Percentiles rank a stretch among this genome's conserved stretches.
phyloP scores from a whole-genome alignment of 495 filamentous ascomycete genomes.

The Podospora conica region DNA sequence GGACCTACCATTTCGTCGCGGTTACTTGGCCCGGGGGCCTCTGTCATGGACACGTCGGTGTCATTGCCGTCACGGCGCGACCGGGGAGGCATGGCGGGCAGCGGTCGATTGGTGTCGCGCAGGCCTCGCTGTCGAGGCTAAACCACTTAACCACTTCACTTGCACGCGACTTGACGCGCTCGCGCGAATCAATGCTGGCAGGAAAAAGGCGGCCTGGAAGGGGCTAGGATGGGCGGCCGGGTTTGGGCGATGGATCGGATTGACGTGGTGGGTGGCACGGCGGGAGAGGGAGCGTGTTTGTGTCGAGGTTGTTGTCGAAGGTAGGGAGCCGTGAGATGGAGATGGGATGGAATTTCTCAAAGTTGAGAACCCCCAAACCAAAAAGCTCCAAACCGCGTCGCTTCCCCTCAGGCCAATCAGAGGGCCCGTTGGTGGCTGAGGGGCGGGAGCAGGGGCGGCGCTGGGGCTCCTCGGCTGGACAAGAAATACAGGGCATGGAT shows the following conservation, averaged over 20 bases:
- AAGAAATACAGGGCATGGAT: not conserved
- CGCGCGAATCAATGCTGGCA: conserved; percentile 1
- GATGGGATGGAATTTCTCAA: conserved; percentile 27
- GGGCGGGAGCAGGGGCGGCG: not conserved
- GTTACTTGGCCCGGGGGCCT: conserved; percentile 48
- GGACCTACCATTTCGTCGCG: conserved; percentile 45
- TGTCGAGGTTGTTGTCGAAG: conserved; percentile 23
- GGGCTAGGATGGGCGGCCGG: not conserved
- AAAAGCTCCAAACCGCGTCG: conserved; percentile 31
- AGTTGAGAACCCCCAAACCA: conserved; percentile 28
- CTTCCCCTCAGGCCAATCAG: conserved; percentile 25
- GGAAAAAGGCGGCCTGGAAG: not conserved
- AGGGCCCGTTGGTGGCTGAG: conserved; percentile 11
- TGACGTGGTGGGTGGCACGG: conserved; percentile 22
- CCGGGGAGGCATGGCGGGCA: conserved; percentile 53
- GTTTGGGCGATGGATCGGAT: conserved; percentile 20
- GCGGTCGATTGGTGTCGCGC: not conserved
- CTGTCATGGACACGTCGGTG: conserved; percentile 52
- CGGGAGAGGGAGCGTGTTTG: conserved; percentile 2
- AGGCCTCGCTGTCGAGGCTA: conserved; percentile 5
- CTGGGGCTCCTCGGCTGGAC: not conserved
- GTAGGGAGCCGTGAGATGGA: conserved; percentile 17
- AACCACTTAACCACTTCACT: conserved; percentile 42
- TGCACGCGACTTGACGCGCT: conserved; percentile 33
- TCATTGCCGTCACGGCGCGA: conserved; percentile 40